These are phyloP conservation scores for Puccinia polysora DNA, from an alignment of 1,284 basidiomycete species.

Conservation along the genomic window DNA sequence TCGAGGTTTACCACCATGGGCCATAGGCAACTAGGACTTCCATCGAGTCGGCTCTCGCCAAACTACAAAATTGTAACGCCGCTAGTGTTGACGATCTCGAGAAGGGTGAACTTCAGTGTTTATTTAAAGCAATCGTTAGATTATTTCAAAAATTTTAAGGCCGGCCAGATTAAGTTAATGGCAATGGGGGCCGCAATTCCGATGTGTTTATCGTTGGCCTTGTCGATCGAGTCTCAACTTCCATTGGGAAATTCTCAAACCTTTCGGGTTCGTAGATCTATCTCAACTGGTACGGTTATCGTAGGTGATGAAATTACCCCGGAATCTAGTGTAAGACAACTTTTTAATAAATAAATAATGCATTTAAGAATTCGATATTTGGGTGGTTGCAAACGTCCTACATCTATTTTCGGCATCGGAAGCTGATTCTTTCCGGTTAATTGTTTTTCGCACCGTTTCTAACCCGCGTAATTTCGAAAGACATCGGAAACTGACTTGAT, in stretches of 20 bases:
- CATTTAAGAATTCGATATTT: too few species aligned
- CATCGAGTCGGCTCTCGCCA: constrained; percentile 16
- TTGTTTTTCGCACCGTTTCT: too few species aligned
- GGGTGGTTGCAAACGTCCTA: too few species aligned
- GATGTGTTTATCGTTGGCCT: constrained; percentile 32
- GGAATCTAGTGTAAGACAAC: too few species aligned
- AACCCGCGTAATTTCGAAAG: too few species aligned
- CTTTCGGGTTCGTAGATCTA: background rate
- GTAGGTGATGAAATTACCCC: constrained; percentile 31
- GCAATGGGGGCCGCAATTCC: constrained; percentile 30
- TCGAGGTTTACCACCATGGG: background rate
- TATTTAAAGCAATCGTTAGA: constrained; percentile 22
- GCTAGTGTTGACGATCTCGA: constrained; percentile 20
- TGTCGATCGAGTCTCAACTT: constrained; percentile 29
- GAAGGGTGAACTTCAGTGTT: constrained; percentile 23
- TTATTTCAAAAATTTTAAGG: background rate
- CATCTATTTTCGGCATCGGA: too few species aligned
- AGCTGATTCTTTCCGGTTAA: too few species aligned
- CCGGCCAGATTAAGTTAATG: constrained; percentile 2
- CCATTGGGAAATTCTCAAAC: background rate
- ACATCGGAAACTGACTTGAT: constrained; percentile 13
- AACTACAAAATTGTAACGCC: background rate
- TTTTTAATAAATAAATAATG: too few species aligned
- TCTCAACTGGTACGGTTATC: constrained; percentile 32
- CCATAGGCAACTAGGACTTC: constrained; percentile 1